phyloP scores from a whole-genome alignment of 371 early-diverging fungal species.

The Mucor piriformis region DNA sequence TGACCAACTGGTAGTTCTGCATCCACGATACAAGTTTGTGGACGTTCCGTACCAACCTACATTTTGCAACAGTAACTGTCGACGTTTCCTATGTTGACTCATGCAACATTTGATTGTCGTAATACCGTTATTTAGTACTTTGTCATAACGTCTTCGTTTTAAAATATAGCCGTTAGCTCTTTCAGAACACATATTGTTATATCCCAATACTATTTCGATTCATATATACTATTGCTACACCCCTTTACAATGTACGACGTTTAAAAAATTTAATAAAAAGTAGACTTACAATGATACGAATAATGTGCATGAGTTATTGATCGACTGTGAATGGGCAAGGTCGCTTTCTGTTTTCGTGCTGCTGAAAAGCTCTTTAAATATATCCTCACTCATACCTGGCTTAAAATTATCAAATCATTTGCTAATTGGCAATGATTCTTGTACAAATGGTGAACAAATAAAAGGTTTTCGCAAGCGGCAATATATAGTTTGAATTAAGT shows the following conservation, averaged over 20 bases:
- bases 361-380: conserved; percentile 13
- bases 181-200: background rate
- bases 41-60: background rate
- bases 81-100: background rate
- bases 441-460: conserved; percentile 7
- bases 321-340: conserved; percentile 14
- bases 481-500: conserved; percentile 8
- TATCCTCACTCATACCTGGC: conserved; percentile 11
- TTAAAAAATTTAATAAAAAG: conserved; percentile 2
- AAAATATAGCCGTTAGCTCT: background rate
- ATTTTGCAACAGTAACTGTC: conserved; percentile 1
- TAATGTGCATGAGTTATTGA: conserved; percentile 8
- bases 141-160: background rate
- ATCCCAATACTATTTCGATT: conserved; percentile 5
- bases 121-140: background rate
- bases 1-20: background rate
- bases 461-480: conserved; percentile 7
- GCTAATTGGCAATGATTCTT: conserved; percentile 8
- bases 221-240: background rate
- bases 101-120: background rate
- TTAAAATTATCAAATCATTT: conserved; percentile 4
- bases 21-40: background rate
- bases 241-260: background rate
- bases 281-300: background rate
- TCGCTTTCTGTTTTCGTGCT: conserved; percentile 11